Percentiles rank a stretch among this genome's conserved stretches.
Conservation (phyloP, 1,284 basidiomycete species). For the Tilletia horrida region DNA sequence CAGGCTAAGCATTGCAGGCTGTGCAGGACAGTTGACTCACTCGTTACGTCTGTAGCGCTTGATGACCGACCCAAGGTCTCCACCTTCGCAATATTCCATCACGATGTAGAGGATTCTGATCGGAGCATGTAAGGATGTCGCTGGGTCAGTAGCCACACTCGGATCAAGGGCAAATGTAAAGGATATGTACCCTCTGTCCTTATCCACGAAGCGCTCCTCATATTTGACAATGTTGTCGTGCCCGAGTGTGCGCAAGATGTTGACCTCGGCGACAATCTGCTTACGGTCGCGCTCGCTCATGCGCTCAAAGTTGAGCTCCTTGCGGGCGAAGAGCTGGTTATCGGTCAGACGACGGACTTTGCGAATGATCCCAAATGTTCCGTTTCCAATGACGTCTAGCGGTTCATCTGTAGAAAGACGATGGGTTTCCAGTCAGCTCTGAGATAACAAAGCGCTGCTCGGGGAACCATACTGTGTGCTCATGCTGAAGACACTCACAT, state of each 20-base stretch:
- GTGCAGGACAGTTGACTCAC: conserved; percentile 3
- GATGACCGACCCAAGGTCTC: conserved; percentile 82
- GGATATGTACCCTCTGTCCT: conserved; percentile 74
- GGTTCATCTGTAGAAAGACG: conserved; percentile 63
- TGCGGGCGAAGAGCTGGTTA: conserved; percentile 82
- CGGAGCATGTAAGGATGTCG: not conserved
- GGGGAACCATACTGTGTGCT: no score
- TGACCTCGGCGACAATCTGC: conserved; percentile 96
- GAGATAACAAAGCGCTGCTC: no score
- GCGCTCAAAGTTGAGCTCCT: conserved; percentile 90
- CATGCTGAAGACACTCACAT: conserved; percentile 8
- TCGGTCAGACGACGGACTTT: conserved; percentile 83
- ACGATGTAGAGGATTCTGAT: conserved; percentile 31
- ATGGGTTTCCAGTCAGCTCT: not conserved
- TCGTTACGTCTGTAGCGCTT: conserved; percentile 68
- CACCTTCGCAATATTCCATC: conserved; percentile 76
- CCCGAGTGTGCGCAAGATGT: conserved; percentile 88
- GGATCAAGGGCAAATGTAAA: conserved; percentile 63
- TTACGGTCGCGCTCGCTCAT: conserved; percentile 89
- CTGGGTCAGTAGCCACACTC: conserved; percentile 60
- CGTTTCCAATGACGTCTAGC: conserved; percentile 87
- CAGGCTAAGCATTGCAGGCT: not conserved
- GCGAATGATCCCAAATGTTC: conserved; percentile 93
- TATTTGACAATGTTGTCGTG: conserved; percentile 94
- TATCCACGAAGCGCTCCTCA: conserved; percentile 83